Conservation (phyloP, 2,329 filamentous ascomycete genomes). For the Ophiosphaerella korrae region DNA sequence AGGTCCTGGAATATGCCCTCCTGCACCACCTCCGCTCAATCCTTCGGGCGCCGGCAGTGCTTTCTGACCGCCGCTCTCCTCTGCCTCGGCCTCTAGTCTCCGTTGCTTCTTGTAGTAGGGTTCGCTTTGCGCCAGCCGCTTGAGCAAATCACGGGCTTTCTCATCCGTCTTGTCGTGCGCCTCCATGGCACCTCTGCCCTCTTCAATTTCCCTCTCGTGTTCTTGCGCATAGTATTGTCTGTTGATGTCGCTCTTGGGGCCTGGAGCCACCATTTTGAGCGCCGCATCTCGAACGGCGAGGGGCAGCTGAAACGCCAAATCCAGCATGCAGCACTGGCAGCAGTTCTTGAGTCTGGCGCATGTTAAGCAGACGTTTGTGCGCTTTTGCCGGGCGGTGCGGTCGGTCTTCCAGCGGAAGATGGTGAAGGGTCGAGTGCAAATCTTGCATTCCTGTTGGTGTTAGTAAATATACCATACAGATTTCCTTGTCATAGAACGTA, state of each 20-base stretch:
- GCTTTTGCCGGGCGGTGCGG: constrained; percentile 87
- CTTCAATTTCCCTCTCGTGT: constrained; percentile 92
- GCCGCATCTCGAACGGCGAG: constrained; percentile 95
- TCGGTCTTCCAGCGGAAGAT: constrained; percentile 95
- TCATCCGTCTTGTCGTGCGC: constrained; percentile 97
- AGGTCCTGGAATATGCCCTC: constrained; percentile 64
- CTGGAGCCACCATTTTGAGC: constrained; percentile 95
- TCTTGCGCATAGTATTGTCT: constrained; percentile 97
- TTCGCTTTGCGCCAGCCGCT: constrained; percentile 85
- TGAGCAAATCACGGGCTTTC: constrained; percentile 86
- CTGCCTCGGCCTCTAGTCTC: constrained; percentile 65
- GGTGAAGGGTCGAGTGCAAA: constrained; percentile 93
- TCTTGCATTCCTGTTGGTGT: constrained; percentile 56
- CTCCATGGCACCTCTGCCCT: constrained; percentile 78
- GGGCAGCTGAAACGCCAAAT: constrained; percentile 92
- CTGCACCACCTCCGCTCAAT: constrained; percentile 32
- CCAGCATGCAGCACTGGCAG: constrained; percentile 98
- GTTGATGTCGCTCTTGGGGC: constrained; percentile 90
- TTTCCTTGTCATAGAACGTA: constrained; percentile 72
- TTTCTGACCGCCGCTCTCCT: constrained; percentile 49
- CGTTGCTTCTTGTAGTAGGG: constrained; percentile 93
- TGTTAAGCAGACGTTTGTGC: constrained; percentile 93
- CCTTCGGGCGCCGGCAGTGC: constrained; percentile 48
- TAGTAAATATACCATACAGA: constrained; percentile 58
- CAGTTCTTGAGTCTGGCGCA: constrained; percentile 98